A percentile compares a stretch with the other conserved stretches of the same genome.
These are phyloP conservation scores for Pseudogymnoascus sp. DNA, from an alignment of 2,329 filamentous ascomycete species.

Conservation along the genomic window DNA sequence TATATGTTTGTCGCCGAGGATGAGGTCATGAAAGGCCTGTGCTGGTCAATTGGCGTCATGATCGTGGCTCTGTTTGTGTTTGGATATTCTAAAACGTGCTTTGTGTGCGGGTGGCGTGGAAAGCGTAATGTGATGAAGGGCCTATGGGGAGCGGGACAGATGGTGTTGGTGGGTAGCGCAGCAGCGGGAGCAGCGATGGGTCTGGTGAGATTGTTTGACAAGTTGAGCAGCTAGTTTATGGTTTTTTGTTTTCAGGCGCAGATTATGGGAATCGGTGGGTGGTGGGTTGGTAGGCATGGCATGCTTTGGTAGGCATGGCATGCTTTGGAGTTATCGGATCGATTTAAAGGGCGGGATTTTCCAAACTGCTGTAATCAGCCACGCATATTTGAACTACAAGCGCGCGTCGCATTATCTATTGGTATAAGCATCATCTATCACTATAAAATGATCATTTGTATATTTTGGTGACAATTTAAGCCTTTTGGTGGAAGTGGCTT, in stretches of 20 bases:
- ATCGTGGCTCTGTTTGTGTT: slow-evolving; percentile 52
- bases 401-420: background rate
- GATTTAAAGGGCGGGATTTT: background rate
- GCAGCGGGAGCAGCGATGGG: slow-evolving; percentile 33
- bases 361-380: background rate
- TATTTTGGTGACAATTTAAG: background rate
- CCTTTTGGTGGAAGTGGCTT: background rate
- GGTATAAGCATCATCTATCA: background rate
- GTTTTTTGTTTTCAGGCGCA: background rate
- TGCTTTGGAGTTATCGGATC: background rate
- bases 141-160: slow-evolving; percentile 30
- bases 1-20: slow-evolving; percentile 40
- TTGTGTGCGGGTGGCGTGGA: slow-evolving; percentile 34
- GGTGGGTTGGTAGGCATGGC: background rate
- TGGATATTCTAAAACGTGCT: slow-evolving; percentile 54
- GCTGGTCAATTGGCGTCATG: slow-evolving; percentile 52
- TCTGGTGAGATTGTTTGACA: slow-evolving; percentile 27
- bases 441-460: background rate
- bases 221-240: background rate
- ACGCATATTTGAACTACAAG: background rate
- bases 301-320: background rate
- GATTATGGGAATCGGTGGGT: background rate
- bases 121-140: slow-evolving; percentile 21
- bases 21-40: slow-evolving; percentile 39
- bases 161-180: slow-evolving; percentile 32